Base-by-base conservation (phyloP, 2,329 filamentous ascomycete genomes). In the Colletotrichum scovillei region DNA sequence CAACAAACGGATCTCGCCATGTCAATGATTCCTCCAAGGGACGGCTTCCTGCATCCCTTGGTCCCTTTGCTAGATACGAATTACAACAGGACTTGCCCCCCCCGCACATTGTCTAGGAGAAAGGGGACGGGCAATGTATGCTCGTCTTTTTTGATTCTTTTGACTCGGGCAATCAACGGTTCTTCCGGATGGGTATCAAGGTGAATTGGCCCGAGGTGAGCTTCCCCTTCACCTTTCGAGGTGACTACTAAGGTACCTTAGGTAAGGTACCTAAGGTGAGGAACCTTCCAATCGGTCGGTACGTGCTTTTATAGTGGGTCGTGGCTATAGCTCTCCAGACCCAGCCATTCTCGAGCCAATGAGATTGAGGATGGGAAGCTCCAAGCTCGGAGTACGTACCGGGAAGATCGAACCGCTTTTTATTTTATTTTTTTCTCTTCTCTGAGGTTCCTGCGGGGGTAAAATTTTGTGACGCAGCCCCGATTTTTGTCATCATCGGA, bases 401-500 rank as follows among this genome's bases (percentile, higher is more conserved):
- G 55, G 42, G 22, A 32, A 38, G 9, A 67, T 14, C 58, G 70
- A 60, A 73, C 46, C 55, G 46, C 55, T 38, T 57, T 38, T 24
- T 11, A 35, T n/a, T 22, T 26, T 26, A 28, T 19, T 4, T 8
- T 35, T 63, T 24, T 58, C 63, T 64, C 26, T 65, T 63, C 8
- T 49, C 19, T 63, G 66, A 32, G 32, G 32, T 74, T 74, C 38
- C 14, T 70, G 66, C 69, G 72, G 69, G 72, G 74, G 72, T 74
- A 75, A 76, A 76, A 75, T 73, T 76, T 76, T 76, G 73, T 76
- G 69, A 73, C 49, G 73, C 69, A 56, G 73, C 66, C 73, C 73
- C 74, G 32, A 55, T 55, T 73, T 75, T 75, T 75, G 69, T 73
- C 57, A 73, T 68, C 63, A 67, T 72, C 42, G 69, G 62, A 55